These are phyloP conservation scores for Didymosphaeria variabile DNA, from an alignment of 2,329 filamentous ascomycete genomes.

Conservation along the genomic window DNA sequence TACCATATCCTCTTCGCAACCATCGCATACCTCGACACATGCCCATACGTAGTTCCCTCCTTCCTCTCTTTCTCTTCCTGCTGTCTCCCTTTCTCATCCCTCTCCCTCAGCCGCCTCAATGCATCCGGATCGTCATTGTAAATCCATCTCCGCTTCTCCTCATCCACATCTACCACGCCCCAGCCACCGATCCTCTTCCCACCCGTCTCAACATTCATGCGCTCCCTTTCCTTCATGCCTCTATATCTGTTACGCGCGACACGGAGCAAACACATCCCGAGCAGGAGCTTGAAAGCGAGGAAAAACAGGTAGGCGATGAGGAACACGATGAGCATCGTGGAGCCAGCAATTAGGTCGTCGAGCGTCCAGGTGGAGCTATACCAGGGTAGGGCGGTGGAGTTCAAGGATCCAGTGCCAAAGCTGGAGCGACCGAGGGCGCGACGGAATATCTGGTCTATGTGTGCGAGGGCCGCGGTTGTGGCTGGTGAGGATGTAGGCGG, in stretches of 20 bases:
- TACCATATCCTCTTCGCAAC: slow-evolving; percentile 97
- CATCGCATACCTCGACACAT: slow-evolving; percentile 88
- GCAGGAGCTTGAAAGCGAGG: slow-evolving; percentile 79
- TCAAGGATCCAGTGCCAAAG: slow-evolving; percentile 61
- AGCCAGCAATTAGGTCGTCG: slow-evolving; percentile 76
- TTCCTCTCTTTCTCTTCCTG: slow-evolving; percentile 65
- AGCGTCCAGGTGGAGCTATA: slow-evolving; percentile 61
- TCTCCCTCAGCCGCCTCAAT: slow-evolving; percentile 66
- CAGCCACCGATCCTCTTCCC: slow-evolving; percentile 82
- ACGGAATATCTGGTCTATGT: slow-evolving; percentile 79
- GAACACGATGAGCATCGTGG: slow-evolving; percentile 88
- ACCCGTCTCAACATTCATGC: slow-evolving; percentile 66
- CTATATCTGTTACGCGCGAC: slow-evolving; percentile 82
- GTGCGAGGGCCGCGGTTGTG: slow-evolving; percentile 78
- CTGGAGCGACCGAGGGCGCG: slow-evolving; percentile 79
- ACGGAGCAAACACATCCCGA: slow-evolving; percentile 86
- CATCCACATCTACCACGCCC: slow-evolving; percentile 86
- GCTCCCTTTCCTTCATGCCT: slow-evolving; percentile 77
- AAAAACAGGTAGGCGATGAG: slow-evolving; percentile 85
- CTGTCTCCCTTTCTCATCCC: slow-evolving; percentile 69
- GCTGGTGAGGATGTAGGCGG: slow-evolving; percentile 67
- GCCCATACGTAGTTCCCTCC: slow-evolving; percentile 67
- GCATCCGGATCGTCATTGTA: slow-evolving; percentile 85
- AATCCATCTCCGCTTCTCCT: slow-evolving; percentile 85
- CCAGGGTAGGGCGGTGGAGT: slow-evolving; percentile 42